Percentiles rank a stretch among this genome's conserved stretches.
phyloP scores from a whole-genome alignment of 345 rosid genomes.

The Passiflora organensis region DNA sequence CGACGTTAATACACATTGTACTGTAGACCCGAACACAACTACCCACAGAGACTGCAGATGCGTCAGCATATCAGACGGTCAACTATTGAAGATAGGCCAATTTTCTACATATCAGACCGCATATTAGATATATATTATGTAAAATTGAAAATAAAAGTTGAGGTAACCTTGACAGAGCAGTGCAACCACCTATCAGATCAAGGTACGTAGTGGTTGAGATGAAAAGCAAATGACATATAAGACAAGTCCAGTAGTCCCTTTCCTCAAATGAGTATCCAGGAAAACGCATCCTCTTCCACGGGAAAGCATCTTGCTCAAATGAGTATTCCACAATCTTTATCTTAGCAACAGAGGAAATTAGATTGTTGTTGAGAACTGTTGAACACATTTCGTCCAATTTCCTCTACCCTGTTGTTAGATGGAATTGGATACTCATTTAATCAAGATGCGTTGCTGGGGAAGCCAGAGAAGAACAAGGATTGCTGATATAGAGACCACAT shows the following conservation, averaged over 20 bases:
- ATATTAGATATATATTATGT: too few species aligned
- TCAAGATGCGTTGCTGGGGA: slow-evolving; percentile 36
- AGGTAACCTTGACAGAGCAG: slow-evolving; percentile 3
- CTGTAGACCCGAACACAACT: too few species aligned
- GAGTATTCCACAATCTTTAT: slow-evolving; percentile 44
- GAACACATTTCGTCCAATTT: background rate
- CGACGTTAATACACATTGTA: too few species aligned
- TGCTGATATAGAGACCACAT: too few species aligned
- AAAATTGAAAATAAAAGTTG: background rate
- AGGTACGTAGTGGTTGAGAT: slow-evolving; percentile 16
- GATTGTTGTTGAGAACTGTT: slow-evolving; percentile 4
- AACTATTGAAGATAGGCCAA: too few species aligned
- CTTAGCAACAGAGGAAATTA: background rate
- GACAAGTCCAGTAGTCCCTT: too few species aligned
- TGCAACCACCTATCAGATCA: slow-evolving; percentile 25
- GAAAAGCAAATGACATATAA: background rate
- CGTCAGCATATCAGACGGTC: too few species aligned
- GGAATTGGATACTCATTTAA: slow-evolving; percentile 34
- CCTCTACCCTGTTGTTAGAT: too few species aligned
- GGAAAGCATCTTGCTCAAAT: slow-evolving; percentile 52
- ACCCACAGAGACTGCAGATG: too few species aligned
- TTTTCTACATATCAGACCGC: too few species aligned
- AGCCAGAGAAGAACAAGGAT: slow-evolving; percentile 2
- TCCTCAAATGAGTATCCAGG: too few species aligned
- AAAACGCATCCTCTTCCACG: slow-evolving; percentile 2